phyloP scores from a whole-genome alignment of 805 yeast species.

The Cyberlindnera petersonii region DNA sequence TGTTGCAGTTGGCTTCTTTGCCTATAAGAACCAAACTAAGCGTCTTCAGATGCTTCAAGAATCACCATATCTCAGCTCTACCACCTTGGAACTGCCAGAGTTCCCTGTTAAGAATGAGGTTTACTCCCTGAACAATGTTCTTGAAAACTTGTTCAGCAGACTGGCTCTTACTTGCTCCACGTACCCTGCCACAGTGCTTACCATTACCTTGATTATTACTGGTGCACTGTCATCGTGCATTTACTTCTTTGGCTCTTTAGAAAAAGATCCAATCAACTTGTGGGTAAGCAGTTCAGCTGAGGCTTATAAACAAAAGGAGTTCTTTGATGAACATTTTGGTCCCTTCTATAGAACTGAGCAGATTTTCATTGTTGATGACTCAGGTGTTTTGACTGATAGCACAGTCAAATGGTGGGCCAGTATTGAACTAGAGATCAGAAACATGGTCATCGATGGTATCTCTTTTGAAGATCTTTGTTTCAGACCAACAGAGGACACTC shows the following conservation, averaged over 20 bases:
- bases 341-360: constrained; percentile 91
- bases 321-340: constrained; percentile 79
- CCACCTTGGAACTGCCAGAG: constrained; percentile 18
- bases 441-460: constrained; percentile 29
- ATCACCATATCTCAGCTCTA: constrained; percentile 32
- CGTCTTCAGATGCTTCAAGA: constrained; percentile 41
- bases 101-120: constrained; percentile 29
- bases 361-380: constrained; percentile 63
- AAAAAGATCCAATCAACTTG: constrained; percentile 72
- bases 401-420: constrained; percentile 84
- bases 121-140: constrained; percentile 43
- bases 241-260: constrained; percentile 50
- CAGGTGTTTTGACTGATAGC: constrained; percentile 68
- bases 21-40: constrained; percentile 20
- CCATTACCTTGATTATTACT: constrained; percentile 38
- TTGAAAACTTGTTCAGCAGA: constrained; percentile 45
- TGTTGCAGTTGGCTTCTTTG: constrained; percentile 26
- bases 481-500: constrained; percentile 69
- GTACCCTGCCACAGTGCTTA: constrained; percentile 53
- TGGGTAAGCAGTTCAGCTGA: constrained; percentile 86
- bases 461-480: constrained; percentile 69
- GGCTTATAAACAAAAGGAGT: constrained; percentile 61
- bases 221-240: constrained; percentile 50
- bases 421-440: constrained; percentile 56
- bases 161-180: constrained; percentile 58